phyloP scores from a whole-genome alignment of 371 early-diverging fungal genomes.

The Mucor irregularis region DNA sequence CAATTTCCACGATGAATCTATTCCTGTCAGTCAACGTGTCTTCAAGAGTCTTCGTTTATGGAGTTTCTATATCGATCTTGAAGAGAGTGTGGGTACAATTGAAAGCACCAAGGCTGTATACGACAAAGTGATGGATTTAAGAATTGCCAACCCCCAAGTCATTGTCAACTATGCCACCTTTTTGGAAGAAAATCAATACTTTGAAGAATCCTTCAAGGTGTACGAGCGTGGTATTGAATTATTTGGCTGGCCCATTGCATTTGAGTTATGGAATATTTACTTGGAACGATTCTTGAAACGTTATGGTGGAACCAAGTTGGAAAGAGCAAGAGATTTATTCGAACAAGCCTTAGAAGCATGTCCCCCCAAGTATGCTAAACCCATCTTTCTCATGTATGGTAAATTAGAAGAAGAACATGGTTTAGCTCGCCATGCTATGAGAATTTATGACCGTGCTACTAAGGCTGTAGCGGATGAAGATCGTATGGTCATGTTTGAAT shows the following conservation, averaged over 20 bases:
- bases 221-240: constrained; percentile 96
- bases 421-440: constrained; percentile 88
- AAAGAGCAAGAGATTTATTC: constrained; percentile 93
- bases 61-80: constrained; percentile 93
- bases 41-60: constrained; percentile 92
- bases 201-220: constrained; percentile 92
- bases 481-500: constrained; percentile 80
- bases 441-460: constrained; percentile 92
- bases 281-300: constrained; percentile 85
- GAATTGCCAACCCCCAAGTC: constrained; percentile 93
- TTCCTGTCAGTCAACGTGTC: constrained; percentile 81
- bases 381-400: constrained; percentile 91
- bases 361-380: constrained; percentile 85
- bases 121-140: constrained; percentile 90
- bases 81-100: constrained; percentile 88
- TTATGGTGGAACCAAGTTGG: constrained; percentile 83
- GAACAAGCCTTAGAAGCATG: constrained; percentile 92
- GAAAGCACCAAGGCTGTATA: constrained; percentile 88
- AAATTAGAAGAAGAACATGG: constrained; percentile 94
- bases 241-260: constrained; percentile 95
- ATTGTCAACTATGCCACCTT: constrained; percentile 93
- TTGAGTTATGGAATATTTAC: constrained; percentile 97
- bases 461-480: constrained; percentile 75
- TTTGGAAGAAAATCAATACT: constrained; percentile 87
- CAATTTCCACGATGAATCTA: constrained; percentile 63